Base-by-base conservation (phyloP, 1,284 basidiomycete genomes). In the Papiliotrema nemorosa region DNA sequence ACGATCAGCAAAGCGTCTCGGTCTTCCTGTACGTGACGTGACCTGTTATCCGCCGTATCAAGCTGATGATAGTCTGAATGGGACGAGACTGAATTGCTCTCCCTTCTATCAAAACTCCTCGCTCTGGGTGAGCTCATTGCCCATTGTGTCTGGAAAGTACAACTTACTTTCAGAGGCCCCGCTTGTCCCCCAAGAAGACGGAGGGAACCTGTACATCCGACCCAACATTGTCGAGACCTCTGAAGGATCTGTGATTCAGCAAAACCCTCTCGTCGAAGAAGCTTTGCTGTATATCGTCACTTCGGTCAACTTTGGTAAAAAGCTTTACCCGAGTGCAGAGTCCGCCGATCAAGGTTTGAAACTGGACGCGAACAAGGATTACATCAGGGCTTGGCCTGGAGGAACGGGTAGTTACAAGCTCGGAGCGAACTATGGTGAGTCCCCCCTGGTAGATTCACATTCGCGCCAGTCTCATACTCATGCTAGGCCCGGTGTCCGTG, bases 361-460 rank as follows among this genome's bases (percentile, higher is more conserved):
- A 44, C 54, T 73, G 27, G 65, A 72, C 47, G 69, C 71, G 2
- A 67, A 64, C 52, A 66, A 61, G 42, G 52, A 73, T 47, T 69
- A 56, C 53, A 70, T 72, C 54, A 59, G 69, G 53, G 71, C 71
- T 46, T 73, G 69, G 69, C 67, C 69, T 7, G 68, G 69, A 58
- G 71, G 69, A 41, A 68, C 66, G 16, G 69, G 69, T 21, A 61
- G 55, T 40, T 73, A 65, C 61, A 72, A 72, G 63, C 58, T 73
- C 33, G 71, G 71, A 18, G 71, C 71, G 24, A 72, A 73, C 55
- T 72, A 72, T 54, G 67, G 69, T 68, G 43, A 53, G 62, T 55
- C 16, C 25, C 43, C 16, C 29, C 10, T 24, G n/a, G 5, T 24
- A 3, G 3, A 18, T 12, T 4, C 20, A 21, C n/a, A 37, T n/a